Percentiles rank a stretch among this genome's conserved stretches.
These are phyloP conservation scores for Calonectria fujianensis DNA, from an alignment of 2,329 filamentous ascomycete genomes.

Conservation along the genomic window DNA sequence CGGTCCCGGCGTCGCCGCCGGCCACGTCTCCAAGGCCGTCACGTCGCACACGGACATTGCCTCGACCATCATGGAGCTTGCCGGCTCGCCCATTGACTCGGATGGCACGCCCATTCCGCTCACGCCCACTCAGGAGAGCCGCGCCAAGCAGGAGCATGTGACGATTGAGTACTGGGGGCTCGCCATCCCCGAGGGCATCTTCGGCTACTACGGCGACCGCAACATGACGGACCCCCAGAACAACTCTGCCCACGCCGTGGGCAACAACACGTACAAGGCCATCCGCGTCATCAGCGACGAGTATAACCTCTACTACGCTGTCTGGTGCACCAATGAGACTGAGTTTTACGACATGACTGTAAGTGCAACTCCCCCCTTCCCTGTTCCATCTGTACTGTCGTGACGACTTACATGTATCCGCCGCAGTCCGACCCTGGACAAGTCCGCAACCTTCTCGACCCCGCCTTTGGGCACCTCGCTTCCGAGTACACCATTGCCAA, in stretches of 20 bases:
- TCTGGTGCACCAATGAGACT: conserved; percentile 71
- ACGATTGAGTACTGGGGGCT: conserved; percentile 73
- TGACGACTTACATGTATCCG: background rate
- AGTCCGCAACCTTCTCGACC: conserved; percentile 27
- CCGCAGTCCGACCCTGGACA: conserved; percentile 29
- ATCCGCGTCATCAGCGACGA: conserved; percentile 66
- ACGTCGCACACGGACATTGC: conserved; percentile 73
- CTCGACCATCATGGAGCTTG: conserved; percentile 69
- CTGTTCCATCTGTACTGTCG: too few relatives aligned
- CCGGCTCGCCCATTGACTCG: conserved; percentile 64
- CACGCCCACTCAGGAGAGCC: conserved; percentile 21
- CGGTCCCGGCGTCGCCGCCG: conserved; percentile 66
- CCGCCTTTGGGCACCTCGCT: conserved; percentile 3
- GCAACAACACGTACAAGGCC: conserved; percentile 72
- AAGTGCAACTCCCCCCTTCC: conserved; percentile 38
- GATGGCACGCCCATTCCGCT: conserved; percentile 70
- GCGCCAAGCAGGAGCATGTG: conserved; percentile 66
- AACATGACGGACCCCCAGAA: conserved; percentile 23
- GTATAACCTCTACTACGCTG: conserved; percentile 73
- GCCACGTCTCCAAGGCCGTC: conserved; percentile 60
- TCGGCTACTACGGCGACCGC: conserved; percentile 21
- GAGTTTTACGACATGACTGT: conserved; percentile 72
- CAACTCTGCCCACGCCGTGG: background rate
- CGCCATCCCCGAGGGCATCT: conserved; percentile 56
- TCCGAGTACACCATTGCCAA: conserved; percentile 18